A percentile compares a stretch with the other conserved stretches of the same genome.
Evolutionary conservation across 1,284 basidiomycete genomes (phyloP).

Genomic region (Ganoderma boninense): DNA sequence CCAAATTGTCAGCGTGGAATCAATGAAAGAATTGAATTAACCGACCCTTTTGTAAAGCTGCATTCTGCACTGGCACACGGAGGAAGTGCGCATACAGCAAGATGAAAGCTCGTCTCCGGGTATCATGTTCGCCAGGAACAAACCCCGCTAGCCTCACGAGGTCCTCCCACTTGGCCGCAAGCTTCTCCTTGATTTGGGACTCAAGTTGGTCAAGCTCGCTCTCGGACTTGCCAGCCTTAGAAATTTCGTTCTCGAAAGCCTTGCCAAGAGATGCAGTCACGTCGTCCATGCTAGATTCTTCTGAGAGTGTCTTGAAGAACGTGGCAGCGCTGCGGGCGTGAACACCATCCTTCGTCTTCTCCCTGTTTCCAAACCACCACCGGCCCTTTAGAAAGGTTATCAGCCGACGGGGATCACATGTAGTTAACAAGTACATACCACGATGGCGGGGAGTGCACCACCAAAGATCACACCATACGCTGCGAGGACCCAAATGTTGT

Average conservation of each 20-base stretch:
- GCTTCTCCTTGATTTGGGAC: conserved; percentile 56
- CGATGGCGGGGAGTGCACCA: conserved; percentile 86
- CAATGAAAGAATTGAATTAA: conserved; percentile 21
- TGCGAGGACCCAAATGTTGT: conserved; percentile 91
- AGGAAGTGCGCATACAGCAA: conserved; percentile 91
- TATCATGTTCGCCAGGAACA: conserved; percentile 44
- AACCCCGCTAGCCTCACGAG: conserved; percentile 51
- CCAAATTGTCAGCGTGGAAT: background rate
- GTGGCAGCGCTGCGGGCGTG: conserved; percentile 84
- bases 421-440: conserved; percentile 55
- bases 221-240: conserved; percentile 39
- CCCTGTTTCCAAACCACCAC: conserved; percentile 98
- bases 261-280: conserved; percentile 80
- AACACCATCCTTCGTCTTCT: conserved; percentile 94
- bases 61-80: conserved; percentile 69
- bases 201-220: conserved; percentile 68
- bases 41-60: conserved; percentile 71
- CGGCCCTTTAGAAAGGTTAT: conserved; percentile 62
- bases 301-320: conserved; percentile 90
- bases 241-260: conserved; percentile 70
- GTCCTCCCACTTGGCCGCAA: conserved; percentile 62
- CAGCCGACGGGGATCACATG: conserved; percentile 5
- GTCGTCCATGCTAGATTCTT: conserved; percentile 81
- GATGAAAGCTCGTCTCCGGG: conserved; percentile 64
- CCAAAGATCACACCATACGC: conserved; percentile 91